Percentiles rank a stretch among this genome's conserved stretches.
phyloP scores from a whole-genome alignment of 139 green algal genomes.

The Chlamydomonas sp. region DNA sequence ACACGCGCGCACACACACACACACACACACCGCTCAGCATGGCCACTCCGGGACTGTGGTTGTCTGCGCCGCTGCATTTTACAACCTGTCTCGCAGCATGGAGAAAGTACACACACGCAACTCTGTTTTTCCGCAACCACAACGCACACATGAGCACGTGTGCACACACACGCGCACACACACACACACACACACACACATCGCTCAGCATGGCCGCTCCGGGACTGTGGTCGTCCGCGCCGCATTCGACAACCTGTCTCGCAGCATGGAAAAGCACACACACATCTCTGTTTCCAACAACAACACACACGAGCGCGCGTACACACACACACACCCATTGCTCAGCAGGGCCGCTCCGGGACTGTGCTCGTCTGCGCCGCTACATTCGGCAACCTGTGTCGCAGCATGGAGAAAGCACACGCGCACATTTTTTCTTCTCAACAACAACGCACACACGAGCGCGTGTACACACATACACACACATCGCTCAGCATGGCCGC shows the following conservation, averaged over 20 bases:
- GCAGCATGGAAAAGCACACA: slow-evolving; percentile 6
- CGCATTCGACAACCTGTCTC: neutral
- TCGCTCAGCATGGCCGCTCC: no score
- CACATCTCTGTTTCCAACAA: neutral
- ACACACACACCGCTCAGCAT: neutral
- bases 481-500: neutral
- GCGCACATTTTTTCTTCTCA: slow-evolving; percentile 33
- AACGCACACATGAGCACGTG: neutral
- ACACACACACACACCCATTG: neutral
- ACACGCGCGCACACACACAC: neutral
- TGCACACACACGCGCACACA: neutral
- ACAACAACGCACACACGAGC: no score
- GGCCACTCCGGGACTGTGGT: no score
- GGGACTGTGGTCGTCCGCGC: no score
- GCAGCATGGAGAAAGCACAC: slow-evolving; percentile 67
- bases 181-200: neutral
- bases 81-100: slow-evolving; percentile 3
- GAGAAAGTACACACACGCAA: slow-evolving; percentile 25
- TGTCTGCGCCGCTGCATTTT: no score
- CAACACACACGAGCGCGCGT: neutral
- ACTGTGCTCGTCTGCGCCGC: slow-evolving; percentile 24
- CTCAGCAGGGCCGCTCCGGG: no score
- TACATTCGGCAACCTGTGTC: slow-evolving; percentile 83
- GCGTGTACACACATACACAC: neutral
- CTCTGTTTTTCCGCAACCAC: neutral